Conservation (phyloP, 2,329 filamentous ascomycete genomes). For the Clonostachys rhizophaga region DNA sequence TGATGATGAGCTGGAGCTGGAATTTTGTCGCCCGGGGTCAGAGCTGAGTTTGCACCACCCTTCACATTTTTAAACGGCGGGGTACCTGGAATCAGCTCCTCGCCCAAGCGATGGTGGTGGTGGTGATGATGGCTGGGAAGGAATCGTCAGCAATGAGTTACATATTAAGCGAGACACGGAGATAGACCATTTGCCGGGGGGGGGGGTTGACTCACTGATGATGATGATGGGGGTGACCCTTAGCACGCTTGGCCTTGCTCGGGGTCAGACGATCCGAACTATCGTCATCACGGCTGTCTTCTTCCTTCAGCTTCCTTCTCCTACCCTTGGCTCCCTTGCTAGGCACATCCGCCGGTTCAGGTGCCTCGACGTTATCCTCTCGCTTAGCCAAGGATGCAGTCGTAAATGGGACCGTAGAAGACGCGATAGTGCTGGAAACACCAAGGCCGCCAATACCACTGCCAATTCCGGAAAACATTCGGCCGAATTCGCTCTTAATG, state of each 20-base stretch:
- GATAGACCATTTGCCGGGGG: background rate
- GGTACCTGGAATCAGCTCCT: conserved; percentile 5
- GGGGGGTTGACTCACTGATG: conserved; percentile 50
- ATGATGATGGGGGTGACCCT: conserved; percentile 62
- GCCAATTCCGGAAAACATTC: conserved; percentile 91
- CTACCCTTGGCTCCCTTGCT: conserved; percentile 45
- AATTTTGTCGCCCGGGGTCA: conserved; percentile 38
- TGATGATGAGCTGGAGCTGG: conserved; percentile 35
- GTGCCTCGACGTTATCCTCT: conserved; percentile 47
- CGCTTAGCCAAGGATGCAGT: conserved; percentile 39
- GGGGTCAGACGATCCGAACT: conserved; percentile 59
- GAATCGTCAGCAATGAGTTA: background rate
- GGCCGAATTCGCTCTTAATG: conserved; percentile 91
- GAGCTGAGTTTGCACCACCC: conserved; percentile 29
- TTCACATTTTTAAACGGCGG: conserved; percentile 46
- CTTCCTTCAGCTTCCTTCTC: conserved; percentile 72
- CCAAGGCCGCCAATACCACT: conserved; percentile 47
- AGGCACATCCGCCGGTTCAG: conserved; percentile 32
- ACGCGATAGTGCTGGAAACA: conserved; percentile 44
- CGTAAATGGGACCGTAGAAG: conserved; percentile 31
- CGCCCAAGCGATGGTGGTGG: conserved; percentile 48
- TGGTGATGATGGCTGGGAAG: conserved; percentile 49
- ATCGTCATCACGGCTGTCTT: conserved; percentile 65
- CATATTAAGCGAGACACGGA: background rate
- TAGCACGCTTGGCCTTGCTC: conserved; percentile 59